These are phyloP conservation scores for Grosmannia clavigera DNA, from an alignment of 2,329 filamentous ascomycete genomes.

Conservation along the genomic window DNA sequence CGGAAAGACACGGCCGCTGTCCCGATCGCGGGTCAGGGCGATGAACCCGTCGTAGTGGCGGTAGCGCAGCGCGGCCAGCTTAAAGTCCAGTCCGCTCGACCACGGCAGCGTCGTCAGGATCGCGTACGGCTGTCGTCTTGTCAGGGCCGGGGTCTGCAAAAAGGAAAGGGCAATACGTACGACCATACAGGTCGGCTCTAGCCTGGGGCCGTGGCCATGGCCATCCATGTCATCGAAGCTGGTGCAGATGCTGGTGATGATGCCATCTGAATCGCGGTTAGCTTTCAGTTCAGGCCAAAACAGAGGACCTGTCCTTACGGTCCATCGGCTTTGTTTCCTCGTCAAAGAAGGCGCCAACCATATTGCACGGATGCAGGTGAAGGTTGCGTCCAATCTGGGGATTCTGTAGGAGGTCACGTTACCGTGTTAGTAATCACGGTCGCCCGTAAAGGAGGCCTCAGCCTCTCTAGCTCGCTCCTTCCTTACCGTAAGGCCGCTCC, in stretches of 20 bases:
- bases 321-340: conserved; percentile 61
- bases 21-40: conserved; percentile 60
- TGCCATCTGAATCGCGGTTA: conserved; percentile 40
- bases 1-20: conserved; percentile 60
- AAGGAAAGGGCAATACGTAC: conserved; percentile 20
- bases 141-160: not conserved
- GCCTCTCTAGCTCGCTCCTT: not conserved
- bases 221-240: conserved; percentile 74
- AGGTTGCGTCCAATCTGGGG: conserved; percentile 71
- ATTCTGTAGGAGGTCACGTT: conserved; percentile 36
- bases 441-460: too few relatives aligned
- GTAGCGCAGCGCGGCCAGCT: conserved; percentile 56
- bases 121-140: conserved; percentile 42
- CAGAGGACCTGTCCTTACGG: conserved; percentile 18
- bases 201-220: conserved; percentile 67
- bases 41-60: conserved; percentile 62
- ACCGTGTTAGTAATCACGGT: conserved; percentile 10
- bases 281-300: not conserved
- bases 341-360: conserved; percentile 49
- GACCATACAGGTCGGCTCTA: conserved; percentile 65
- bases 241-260: conserved; percentile 65
- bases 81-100: conserved; percentile 56
- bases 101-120: conserved; percentile 54
- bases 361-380: conserved; percentile 63
- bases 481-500: conserved; percentile 60